Percentiles rank a stretch among this genome's conserved stretches.
Conservation (phyloP, 495 filamentous ascomycete species). For the Talaromyces liani region DNA sequence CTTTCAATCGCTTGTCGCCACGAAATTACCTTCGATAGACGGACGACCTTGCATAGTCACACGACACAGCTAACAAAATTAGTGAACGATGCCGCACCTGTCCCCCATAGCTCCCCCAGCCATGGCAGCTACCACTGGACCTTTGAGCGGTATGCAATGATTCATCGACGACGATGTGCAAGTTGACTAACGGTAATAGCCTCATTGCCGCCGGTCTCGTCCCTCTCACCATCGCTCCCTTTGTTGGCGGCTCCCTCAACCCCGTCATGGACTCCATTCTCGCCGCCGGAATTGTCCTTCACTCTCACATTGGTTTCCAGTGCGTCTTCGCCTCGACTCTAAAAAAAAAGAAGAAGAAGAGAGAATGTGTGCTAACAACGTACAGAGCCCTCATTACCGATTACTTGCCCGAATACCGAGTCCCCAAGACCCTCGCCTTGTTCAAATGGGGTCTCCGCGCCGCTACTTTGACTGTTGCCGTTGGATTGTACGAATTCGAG, state of each 20-base stretch:
- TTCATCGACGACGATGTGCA: not conserved
- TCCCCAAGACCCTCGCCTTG: constrained; percentile 56
- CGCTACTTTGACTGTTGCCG: constrained; percentile 69
- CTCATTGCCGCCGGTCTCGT: constrained; percentile 69
- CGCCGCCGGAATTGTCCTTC: constrained; percentile 74
- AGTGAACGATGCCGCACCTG: constrained; percentile 81
- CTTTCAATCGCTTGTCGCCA: not conserved
- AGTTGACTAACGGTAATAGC: constrained; percentile 26
- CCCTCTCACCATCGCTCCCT: constrained; percentile 82
- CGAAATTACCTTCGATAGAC: not conserved
- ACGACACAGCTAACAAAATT: constrained; percentile 6
- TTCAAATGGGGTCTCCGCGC: constrained; percentile 72
- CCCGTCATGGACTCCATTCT: constrained; percentile 81
- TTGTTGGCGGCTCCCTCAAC: constrained; percentile 85
- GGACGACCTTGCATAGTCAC: not conserved
- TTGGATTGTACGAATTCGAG: constrained; percentile 97
- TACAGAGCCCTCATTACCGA: constrained; percentile 70
- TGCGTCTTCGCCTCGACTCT: constrained; percentile 25
- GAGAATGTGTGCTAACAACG: constrained; percentile 12
- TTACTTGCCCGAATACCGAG: constrained; percentile 69
- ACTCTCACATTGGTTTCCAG: constrained; percentile 94
- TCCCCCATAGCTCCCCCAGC: constrained; percentile 62
- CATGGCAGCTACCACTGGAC: constrained; percentile 98
- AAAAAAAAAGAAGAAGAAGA: not conserved
- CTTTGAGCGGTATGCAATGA: constrained; percentile 67